phyloP scores from a whole-genome alignment of 345 rosid genomes.

The Litchi chinensis region DNA sequence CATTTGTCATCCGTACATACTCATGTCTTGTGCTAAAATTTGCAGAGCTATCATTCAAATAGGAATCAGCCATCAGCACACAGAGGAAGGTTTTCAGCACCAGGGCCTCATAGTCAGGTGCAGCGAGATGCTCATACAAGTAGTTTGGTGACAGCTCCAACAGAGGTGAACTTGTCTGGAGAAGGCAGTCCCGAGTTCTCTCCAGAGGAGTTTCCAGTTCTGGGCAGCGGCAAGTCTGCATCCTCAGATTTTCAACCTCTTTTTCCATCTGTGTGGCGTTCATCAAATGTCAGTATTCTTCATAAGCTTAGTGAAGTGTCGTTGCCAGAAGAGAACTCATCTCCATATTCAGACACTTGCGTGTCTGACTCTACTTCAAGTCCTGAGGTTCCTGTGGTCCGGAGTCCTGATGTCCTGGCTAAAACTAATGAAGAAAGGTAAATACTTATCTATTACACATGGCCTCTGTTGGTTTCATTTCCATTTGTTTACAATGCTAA shows the following conservation, averaged over 20 bases:
- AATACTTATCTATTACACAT: background rate
- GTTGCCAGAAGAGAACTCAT: background rate
- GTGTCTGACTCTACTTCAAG: constrained; percentile 13
- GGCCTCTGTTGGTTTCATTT: background rate
- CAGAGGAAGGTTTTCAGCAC: constrained; percentile 17
- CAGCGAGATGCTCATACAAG: constrained; percentile 8
- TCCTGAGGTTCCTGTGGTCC: constrained; percentile 4
- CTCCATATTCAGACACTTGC: background rate
- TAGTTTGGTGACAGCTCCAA: constrained; percentile 15
- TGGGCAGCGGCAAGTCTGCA: constrained; percentile 25
- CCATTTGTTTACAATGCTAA: background rate
- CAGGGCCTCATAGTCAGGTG: constrained; percentile 10
- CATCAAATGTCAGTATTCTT: constrained; percentile 21
- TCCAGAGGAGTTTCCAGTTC: constrained; percentile 32
- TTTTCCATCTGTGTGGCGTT: constrained; percentile 24
- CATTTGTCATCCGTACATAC: background rate
- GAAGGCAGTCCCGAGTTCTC: constrained; percentile 20
- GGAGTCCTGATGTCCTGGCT: background rate
- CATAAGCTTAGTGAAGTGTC: constrained; percentile 9
- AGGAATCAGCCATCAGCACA: constrained; percentile 12
- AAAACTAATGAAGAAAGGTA: constrained; percentile 30
- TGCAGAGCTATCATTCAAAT: constrained; percentile 25
- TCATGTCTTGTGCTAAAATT: background rate
- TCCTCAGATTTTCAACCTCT: constrained; percentile 2
- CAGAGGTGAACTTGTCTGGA: constrained; percentile 4